Base-by-base conservation (phyloP, 176 grass and related monocot species). In the Avena eriantha region DNA sequence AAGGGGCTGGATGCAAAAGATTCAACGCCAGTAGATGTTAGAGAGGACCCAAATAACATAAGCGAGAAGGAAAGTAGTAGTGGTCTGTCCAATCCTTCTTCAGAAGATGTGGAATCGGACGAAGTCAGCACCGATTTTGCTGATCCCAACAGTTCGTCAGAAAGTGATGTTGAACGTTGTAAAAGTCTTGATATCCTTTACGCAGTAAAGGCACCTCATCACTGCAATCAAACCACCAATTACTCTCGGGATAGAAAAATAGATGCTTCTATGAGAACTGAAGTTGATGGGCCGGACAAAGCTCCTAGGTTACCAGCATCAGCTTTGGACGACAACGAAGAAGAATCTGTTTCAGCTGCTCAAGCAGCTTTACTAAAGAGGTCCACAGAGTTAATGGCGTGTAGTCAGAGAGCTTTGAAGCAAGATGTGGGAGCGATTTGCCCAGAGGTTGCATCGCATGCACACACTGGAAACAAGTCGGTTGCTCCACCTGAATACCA, bases 281-380 rank as follows among this genome's bases (percentile, higher is more conserved):
- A 86, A 82, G 80, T 19, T 65, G 31, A n/a, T 72, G 73, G 76
- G 56, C 78, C 73, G 66, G 75, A 89, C 58, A 77, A 83, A 70
- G 50, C 83, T 75, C 87, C 85, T 21, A 85, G 85, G 23, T 67
- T 84, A n/a, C 82, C 85, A 55, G 87, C 59, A 18, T 86, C 91
- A 70, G 85, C 69, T 49, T 69, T 90, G 3, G 80, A 90, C 69
- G 89, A 90, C 80, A 88, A 92, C 55, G 49, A 80, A 39, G 87
- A 93, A 47, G 91, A 53, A 76, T 23, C 14, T 2, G 47, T 47
- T 51, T 76, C 47, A 33, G 7, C 48, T 76, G 24, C 73, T 31
- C 46, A 53, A 76, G 48, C 24, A 53, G 48, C 24, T 76, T 53
- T 31, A 50, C 47, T 29, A 11, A 76, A 33, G 47, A 53, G 24